Percentiles rank a stretch among this genome's conserved stretches.
Conservation (phyloP, 805 yeast species). For the Nakazawaea ernobii region DNA sequence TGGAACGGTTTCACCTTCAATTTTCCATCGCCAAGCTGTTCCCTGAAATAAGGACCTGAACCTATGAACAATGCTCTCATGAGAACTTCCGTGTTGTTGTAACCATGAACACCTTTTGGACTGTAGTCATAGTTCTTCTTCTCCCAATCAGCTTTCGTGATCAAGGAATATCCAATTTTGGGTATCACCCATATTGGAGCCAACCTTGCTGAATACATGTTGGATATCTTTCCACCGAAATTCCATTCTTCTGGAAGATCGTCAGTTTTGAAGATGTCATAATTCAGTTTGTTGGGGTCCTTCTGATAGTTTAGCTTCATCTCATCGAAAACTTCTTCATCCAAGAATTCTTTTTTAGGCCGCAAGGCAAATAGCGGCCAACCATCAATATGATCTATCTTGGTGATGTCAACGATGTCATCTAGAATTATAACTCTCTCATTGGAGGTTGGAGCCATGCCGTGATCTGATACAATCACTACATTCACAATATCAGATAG, state of each 20-base stretch:
- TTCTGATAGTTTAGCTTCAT: conserved; percentile 27
- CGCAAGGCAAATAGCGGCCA: conserved; percentile 84
- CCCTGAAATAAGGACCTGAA: conserved; percentile 69
- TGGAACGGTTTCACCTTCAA: conserved; percentile 53
- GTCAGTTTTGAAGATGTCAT: conserved; percentile 44
- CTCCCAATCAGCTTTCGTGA: conserved; percentile 54
- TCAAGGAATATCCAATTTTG: conserved; percentile 69
- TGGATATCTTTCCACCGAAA: conserved; percentile 39
- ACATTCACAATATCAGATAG: conserved; percentile 64
- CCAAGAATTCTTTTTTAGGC: conserved; percentile 37
- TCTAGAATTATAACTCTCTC: conserved; percentile 67
- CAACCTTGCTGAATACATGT: conserved; percentile 48
- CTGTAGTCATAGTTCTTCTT: conserved; percentile 40
- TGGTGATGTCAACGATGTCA: conserved; percentile 51
- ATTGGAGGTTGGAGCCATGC: conserved; percentile 84
- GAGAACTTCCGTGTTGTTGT: conserved; percentile 65
- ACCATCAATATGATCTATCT: conserved; percentile 64
- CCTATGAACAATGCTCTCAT: conserved; percentile 84
- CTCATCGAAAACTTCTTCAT: conserved; percentile 41
- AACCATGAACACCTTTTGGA: conserved; percentile 85
- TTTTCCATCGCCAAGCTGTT: conserved; percentile 20
- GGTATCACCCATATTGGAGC: conserved; percentile 89
- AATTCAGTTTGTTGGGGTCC: conserved; percentile 27
- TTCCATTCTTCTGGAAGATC: conserved; percentile 49
- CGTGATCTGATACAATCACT: conserved; percentile 83